Conservation (phyloP, 2,329 filamentous ascomycete species). For the Cytospora piceae region DNA sequence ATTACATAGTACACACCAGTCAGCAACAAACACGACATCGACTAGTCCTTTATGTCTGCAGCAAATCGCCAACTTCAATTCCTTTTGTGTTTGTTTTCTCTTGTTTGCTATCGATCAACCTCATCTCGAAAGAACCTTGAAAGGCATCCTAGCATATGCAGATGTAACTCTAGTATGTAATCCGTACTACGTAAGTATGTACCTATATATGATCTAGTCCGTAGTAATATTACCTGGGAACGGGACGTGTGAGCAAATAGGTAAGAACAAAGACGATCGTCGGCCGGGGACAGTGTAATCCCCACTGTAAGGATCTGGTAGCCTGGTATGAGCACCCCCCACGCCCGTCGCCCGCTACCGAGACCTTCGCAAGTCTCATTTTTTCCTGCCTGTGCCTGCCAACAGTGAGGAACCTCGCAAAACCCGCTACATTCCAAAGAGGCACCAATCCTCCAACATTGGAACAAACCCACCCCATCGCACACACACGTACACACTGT, state of each 20-base stretch:
- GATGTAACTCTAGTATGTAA: neutral
- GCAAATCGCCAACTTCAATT: neutral
- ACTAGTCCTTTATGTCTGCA: neutral
- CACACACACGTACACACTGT: slow-evolving; percentile 8
- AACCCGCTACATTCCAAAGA: slow-evolving; percentile 22
- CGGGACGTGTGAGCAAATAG: neutral
- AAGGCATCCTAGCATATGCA: neutral
- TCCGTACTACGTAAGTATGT: neutral
- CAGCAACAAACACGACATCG: neutral
- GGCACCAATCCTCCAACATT: slow-evolving; percentile 24
- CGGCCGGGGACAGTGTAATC: neutral
- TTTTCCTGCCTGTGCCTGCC: slow-evolving; percentile 22
- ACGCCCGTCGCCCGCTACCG: neutral
- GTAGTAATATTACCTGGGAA: neutral
- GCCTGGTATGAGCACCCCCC: neutral
- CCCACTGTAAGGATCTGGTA: neutral
- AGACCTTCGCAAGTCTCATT: neutral
- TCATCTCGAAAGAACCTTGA: neutral
- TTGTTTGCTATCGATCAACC: neutral
- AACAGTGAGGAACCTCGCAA: slow-evolving; percentile 12
- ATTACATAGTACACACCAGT: neutral
- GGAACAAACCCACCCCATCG: slow-evolving; percentile 13
- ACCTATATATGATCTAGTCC: neutral
- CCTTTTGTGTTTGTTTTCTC: neutral
- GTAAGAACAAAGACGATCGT: neutral